Conservation (phyloP, 2,329 filamentous ascomycete species). For the Apiospora phragmitis region DNA sequence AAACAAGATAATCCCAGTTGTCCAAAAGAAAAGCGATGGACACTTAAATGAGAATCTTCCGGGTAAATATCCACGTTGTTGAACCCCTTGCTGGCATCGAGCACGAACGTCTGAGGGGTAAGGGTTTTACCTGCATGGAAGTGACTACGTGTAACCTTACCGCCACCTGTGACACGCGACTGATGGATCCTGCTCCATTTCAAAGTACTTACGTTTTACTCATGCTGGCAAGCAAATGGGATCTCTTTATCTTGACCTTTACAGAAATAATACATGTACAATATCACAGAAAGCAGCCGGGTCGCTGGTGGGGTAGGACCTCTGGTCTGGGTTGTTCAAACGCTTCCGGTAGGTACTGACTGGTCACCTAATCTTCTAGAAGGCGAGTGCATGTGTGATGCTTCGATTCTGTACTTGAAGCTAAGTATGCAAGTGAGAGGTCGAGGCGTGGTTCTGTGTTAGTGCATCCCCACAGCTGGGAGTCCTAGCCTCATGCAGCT, state of each 20-base stretch:
- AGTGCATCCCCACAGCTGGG: neutral
- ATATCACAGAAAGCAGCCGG: neutral
- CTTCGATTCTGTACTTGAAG: neutral
- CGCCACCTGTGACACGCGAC: neutral
- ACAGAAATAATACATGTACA: too few relatives aligned
- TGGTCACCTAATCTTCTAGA: neutral
- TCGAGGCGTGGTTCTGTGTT: neutral
- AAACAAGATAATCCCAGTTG: neutral
- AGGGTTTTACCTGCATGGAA: neutral
- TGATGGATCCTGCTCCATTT: neutral
- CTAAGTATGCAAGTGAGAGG: neutral
- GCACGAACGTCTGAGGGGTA: neutral
- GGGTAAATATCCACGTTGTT: neutral
- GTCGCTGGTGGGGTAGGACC: neutral
- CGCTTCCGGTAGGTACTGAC: neutral
- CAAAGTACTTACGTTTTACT: neutral
- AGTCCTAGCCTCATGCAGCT: neutral
- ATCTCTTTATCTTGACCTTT: neutral
- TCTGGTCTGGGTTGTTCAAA: neutral
- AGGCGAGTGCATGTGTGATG: neutral
- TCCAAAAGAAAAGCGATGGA: neutral
- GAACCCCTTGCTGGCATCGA: neutral
- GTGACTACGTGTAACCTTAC: neutral
- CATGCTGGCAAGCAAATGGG: neutral
- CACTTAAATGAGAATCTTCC: neutral